phyloP scores from a whole-genome alignment of 306 rosid genomes.

The Prosopis cineraria region DNA sequence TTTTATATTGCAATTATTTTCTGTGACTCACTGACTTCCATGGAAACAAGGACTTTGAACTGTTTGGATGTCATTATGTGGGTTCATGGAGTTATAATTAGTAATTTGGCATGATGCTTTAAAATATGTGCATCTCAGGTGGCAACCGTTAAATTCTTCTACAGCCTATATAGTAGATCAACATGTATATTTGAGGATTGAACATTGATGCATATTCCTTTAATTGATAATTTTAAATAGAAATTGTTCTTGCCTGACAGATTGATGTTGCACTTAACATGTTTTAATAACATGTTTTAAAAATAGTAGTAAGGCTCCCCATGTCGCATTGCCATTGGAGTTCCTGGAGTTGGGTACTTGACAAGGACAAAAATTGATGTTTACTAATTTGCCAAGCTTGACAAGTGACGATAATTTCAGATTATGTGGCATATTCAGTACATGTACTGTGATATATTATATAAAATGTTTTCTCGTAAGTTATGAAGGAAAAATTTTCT shows the following conservation, averaged over 20 bases:
- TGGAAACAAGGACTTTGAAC: neutral
- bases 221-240: conserved; percentile 18
- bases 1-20: conserved; percentile 14
- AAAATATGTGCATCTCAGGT: conserved; percentile 16
- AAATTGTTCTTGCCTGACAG: neutral
- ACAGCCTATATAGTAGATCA: conserved; percentile 5
- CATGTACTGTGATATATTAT: no score
- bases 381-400: no score
- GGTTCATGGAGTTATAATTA: neutral
- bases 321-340: neutral
- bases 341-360: neutral
- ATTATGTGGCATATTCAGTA: no score
- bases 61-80: neutral
- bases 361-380: conserved; percentile 4
- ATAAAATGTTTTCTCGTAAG: no score
- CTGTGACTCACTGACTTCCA: conserved; percentile 18
- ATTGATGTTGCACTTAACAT: neutral
- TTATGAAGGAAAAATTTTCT: no score
- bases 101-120: conserved; percentile 3
- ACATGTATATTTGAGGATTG: conserved; percentile 13
- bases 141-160: neutral
- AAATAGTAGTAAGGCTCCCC: conserved; percentile 15
- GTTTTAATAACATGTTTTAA: no score
- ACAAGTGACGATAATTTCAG: no score
- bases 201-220: conserved; percentile 1